A percentile compares a stretch with the other conserved stretches of the same genome.
Conservation (phyloP, 1,284 basidiomycete species). For the Fomitiporia mediterranea region DNA sequence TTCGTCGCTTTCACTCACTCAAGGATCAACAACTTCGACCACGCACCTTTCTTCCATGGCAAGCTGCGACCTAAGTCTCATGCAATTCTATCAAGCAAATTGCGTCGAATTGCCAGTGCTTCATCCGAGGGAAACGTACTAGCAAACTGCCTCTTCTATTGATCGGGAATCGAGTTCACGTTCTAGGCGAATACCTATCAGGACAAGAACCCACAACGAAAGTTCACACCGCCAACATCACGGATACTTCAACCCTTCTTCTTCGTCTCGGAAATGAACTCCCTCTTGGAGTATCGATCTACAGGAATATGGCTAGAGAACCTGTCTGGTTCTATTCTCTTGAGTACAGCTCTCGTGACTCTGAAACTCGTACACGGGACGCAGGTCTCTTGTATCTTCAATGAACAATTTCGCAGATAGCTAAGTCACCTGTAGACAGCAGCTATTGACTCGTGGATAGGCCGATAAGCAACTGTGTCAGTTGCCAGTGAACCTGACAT, state of each 20-base stretch:
- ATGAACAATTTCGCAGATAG: not conserved
- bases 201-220: not conserved
- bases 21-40: too few relatives aligned
- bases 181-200: not conserved
- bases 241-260: not conserved
- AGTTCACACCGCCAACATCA: not conserved
- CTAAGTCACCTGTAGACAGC: not conserved
- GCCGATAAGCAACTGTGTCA: not conserved
- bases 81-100: too few relatives aligned
- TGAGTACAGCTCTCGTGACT: not conserved
- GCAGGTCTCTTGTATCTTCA: not conserved
- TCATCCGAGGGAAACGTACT: too few relatives aligned
- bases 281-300: not conserved
- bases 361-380: conserved; percentile 1
- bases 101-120: too few relatives aligned
- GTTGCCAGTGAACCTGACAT: not conserved
- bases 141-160: too few relatives aligned
- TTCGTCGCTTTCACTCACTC: too few relatives aligned
- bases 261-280: not conserved
- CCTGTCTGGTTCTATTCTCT: not conserved
- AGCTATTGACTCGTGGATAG: not conserved
- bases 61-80: too few relatives aligned
- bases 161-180: too few relatives aligned
- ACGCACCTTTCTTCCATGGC: too few relatives aligned
- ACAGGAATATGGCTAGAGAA: not conserved